phyloP scores from a whole-genome alignment of 2,329 filamentous ascomycete species.

The Neonectria sp. region DNA sequence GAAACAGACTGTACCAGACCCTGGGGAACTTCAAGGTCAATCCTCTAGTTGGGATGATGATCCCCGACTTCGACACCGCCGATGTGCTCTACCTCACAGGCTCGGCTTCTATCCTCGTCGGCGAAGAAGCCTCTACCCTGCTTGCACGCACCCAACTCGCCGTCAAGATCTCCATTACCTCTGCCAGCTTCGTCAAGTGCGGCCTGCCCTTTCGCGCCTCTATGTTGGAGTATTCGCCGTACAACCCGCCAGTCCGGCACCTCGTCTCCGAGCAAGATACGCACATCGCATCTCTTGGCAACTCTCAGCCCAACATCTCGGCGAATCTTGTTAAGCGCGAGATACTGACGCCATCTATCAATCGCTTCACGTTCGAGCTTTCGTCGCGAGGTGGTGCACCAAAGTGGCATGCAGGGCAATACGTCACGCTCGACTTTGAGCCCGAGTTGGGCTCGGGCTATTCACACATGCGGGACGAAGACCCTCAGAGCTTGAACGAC shows the following conservation, averaged over 20 bases:
- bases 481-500: constrained; percentile 86
- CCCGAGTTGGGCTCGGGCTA: constrained; percentile 81
- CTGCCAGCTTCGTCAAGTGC: constrained; percentile 73
- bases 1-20: constrained; percentile 87
- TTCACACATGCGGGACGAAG: constrained; percentile 86
- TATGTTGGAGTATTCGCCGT: constrained; percentile 76
- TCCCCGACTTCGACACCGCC: constrained; percentile 82
- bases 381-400: constrained; percentile 39
- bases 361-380: constrained; percentile 71
- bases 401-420: constrained; percentile 79
- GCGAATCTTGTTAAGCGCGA: constrained; percentile 74
- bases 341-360: constrained; percentile 75
- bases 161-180: constrained; percentile 75
- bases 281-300: constrained; percentile 24
- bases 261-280: constrained; percentile 69
- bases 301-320: constrained; percentile 42
- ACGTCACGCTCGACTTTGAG: constrained; percentile 82
- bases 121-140: constrained; percentile 71
- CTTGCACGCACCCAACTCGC: constrained; percentile 81
- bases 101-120: constrained; percentile 75
- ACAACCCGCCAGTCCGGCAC: constrained; percentile 81
- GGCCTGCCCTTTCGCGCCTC: constrained; percentile 79
- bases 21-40: constrained; percentile 82
- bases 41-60: constrained; percentile 77
- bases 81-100: constrained; percentile 84